These are phyloP conservation scores for Trifolium subterraneum DNA, from an alignment of 306 rosid genomes.

Conservation along the genomic window DNA sequence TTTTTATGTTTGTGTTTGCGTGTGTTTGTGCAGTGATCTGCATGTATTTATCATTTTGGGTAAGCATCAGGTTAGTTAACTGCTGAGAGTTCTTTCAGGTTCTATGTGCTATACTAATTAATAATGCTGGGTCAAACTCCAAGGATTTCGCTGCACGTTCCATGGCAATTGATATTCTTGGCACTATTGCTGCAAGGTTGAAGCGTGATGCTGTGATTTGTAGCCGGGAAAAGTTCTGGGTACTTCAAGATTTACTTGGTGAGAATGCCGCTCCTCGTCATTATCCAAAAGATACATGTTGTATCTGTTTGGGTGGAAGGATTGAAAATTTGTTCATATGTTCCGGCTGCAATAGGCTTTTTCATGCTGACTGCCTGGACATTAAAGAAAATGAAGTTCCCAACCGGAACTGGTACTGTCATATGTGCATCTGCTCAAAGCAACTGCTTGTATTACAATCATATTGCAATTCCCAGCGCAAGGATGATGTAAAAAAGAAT, in stretches of 20 bases:
- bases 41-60: no score
- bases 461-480: conserved; percentile 76
- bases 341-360: conserved; percentile 78
- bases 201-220: conserved; percentile 89
- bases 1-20: conserved; percentile 6
- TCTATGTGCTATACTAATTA: conserved; percentile 83
- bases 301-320: conserved; percentile 75
- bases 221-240: conserved; percentile 80
- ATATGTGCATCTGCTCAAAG: conserved; percentile 78
- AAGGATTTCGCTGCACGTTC: conserved; percentile 85
- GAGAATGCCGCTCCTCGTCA: conserved; percentile 51
- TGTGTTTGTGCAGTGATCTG: conserved; percentile 20
- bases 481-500: conserved; percentile 59
- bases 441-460: conserved; percentile 86
- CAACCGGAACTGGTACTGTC: conserved; percentile 81
- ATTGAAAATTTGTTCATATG: conserved; percentile 63
- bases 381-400: conserved; percentile 76
- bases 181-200: conserved; percentile 98
- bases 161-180: conserved; percentile 96
- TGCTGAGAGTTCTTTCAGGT: conserved; percentile 75
- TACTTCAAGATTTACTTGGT: conserved; percentile 66
- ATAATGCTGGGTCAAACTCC: conserved; percentile 90
- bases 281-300: conserved; percentile 68
- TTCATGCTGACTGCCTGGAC: conserved; percentile 90
- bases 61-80: conserved; percentile 36